phyloP scores from a whole-genome alignment of 1,139 yeast species.

The Saccharomyces hybrid region DNA sequence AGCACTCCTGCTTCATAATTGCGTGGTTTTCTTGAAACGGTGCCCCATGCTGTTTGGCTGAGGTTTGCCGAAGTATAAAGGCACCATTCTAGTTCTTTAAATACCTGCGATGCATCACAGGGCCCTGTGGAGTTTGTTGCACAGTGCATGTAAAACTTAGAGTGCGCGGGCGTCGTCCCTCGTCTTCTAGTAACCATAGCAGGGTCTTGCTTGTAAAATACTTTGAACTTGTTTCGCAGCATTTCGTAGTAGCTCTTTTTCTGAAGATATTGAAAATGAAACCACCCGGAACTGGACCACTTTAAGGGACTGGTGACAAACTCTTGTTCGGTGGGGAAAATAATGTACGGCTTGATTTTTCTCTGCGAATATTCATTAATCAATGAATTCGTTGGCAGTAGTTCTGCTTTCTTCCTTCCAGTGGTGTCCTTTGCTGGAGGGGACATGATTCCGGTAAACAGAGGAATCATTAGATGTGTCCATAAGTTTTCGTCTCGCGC shows the following conservation, averaged over 20 bases:
- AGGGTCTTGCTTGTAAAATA: conserved; percentile 25
- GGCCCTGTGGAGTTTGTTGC: conserved; percentile 28
- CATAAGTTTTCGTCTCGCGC: conserved; percentile 39
- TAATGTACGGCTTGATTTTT: conserved; percentile 41
- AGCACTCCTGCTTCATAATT: conserved; percentile 56
- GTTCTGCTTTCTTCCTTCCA: neutral
- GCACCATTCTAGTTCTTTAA: conserved; percentile 47
- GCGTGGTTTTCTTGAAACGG: conserved; percentile 15
- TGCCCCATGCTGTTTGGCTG: conserved; percentile 68
- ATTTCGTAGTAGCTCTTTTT: conserved; percentile 20
- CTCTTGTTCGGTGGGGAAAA: conserved; percentile 51
- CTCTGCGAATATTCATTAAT: conserved; percentile 27
- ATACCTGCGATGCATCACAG: conserved; percentile 28
- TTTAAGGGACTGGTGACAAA: conserved; percentile 41
- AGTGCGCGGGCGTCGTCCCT: conserved; percentile 37
- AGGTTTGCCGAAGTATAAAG: conserved; percentile 60
- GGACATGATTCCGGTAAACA: conserved; percentile 28
- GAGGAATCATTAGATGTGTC: conserved; percentile 49
- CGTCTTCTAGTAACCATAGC: conserved; percentile 21
- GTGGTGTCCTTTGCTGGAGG: neutral
- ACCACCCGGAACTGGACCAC: conserved; percentile 46
- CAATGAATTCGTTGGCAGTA: conserved; percentile 6
- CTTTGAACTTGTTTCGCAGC: conserved; percentile 13
- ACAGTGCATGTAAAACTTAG: conserved; percentile 37
- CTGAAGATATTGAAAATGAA: conserved; percentile 42